Base-by-base conservation (phyloP, 306 rosid species). In the Rubus parviflorus region DNA sequence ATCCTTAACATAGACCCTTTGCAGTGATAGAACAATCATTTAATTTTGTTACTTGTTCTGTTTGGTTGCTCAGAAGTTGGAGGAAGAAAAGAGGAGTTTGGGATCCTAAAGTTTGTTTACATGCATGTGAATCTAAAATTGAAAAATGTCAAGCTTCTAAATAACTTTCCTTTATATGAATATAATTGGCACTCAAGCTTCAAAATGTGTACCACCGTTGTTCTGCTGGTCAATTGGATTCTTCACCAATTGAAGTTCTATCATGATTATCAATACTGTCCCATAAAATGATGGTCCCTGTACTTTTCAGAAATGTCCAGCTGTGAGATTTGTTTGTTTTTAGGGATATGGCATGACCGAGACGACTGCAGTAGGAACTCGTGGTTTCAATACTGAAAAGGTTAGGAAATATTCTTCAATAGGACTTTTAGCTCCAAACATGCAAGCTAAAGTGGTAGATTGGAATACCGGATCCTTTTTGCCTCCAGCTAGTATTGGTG, bases 331-430 rank as follows among this genome's bases (percentile, higher is more conserved):
- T 64, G 45, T 64, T 64, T 35, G 22, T 64, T 38, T 64, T 14
- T 64, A 37, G 97, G 98, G 98, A 61, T 95, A 92, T 81, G 98
- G 96, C 81, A 82, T 95, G 97, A 95, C 97, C 10, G 98, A 95
- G 77, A 81, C 98, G 1, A 81, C 96, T 25, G 97, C 97, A 52
- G 85, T 90, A 45, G 97, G 93, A 84, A 75, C 97, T 73, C 91
- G 97, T 1, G 93, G 98, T 83, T 85, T 89, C 89, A 95, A 92
- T 85, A 85, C 90, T 48, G 83, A 82, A 75, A 83, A 78, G 85
- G 51, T 76, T 72, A 81, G n/a, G 78, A 92, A 86, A 15, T 86
- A 81, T 79, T 80, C 84, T 81, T 95, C 97, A 67, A 57, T 90
- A 40, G 98, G 98, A 73, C 89, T 95, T 69, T 83, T 95, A 69